Base-by-base conservation (phyloP, 768 basidiomycete species). In the Lactarius sanguifluus region DNA sequence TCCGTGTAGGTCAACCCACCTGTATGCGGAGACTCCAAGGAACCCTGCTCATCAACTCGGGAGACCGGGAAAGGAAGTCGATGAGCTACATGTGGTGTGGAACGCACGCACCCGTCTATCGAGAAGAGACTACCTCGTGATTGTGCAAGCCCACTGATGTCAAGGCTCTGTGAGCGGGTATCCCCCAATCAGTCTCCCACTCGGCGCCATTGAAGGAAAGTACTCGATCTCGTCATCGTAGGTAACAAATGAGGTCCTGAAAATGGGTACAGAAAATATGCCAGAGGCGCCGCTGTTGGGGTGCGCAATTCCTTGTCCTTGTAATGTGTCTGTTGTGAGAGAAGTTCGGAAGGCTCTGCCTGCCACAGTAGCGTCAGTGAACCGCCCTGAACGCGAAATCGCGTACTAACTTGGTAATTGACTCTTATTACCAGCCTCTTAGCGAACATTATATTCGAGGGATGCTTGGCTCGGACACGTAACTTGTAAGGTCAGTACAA, bases 181-280 rank as follows among this genome's bases (percentile, higher is more conserved):
- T 74, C 66, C 41, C 78, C 76, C 43, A 88, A 79, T 85, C 85
- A 90, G 70, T 88, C 83, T 15, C 81, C 82, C 16, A 91, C 83
- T 58, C 83, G 81, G 57, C 89, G 82, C 56, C 89, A 72, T 58
- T 91, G 81, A 72, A 88, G 89, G 32, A 81, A 76, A 65, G 78
- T 77, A 47, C 77, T 77, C 12, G 78, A 67, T 25, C 76, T 76
- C 69, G 80, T 76, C 45, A 77, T 82, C 81, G 84, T 85, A 8
- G 82, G 81, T 43, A 83, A 73, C 12, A 81, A 72, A 18, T 79
- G 82, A 13, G 83, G 77, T 1, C 84, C 76, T 6, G 83, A 70
- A 71, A 90, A 90, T 0, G 90, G 91, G 74, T 86, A 92, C 45
- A 90, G 69, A n/a, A 87, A 82, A 73, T 89, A 91, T 20, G 70